Conservation (phyloP, 2,329 filamentous ascomycete genomes). For the Diaporthe ampelina region DNA sequence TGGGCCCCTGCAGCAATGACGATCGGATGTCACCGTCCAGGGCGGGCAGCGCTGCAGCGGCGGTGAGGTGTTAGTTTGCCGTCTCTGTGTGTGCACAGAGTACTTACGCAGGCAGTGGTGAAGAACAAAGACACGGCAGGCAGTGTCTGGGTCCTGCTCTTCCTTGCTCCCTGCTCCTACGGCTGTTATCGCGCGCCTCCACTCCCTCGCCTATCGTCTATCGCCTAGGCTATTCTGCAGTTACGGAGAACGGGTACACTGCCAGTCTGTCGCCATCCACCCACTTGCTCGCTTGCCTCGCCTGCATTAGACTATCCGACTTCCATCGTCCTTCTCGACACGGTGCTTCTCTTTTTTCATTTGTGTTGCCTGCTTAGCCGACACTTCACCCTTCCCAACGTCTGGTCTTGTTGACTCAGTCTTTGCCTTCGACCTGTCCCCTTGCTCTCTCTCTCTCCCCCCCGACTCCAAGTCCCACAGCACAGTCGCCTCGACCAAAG, state of each 20-base stretch:
- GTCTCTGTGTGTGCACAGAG: not conserved
- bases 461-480: conserved; percentile 18
- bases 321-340: conserved; percentile 19
- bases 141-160: not conserved
- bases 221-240: conserved; percentile 12
- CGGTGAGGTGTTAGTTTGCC: not conserved
- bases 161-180: not conserved
- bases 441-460: not conserved
- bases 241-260: not conserved
- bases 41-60: not conserved
- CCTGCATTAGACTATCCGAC: conserved; percentile 26
- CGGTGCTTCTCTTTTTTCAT: not conserved
- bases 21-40: conserved; percentile 13
- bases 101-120: too few relatives aligned
- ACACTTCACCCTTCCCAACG: not conserved
- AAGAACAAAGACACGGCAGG: conserved; percentile 17
- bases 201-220: conserved; percentile 9
- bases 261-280: conserved; percentile 29
- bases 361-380: conserved; percentile 4
- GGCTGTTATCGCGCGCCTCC: conserved; percentile 21
- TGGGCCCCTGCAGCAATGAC: conserved; percentile 30
- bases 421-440: not conserved
- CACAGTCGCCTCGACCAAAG: not conserved
- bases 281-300: conserved; percentile 12
- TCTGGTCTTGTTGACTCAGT: not conserved